These are phyloP conservation scores for Claviceps humidiphila DNA, from an alignment of 2,329 filamentous ascomycete species.

Conservation along the genomic window DNA sequence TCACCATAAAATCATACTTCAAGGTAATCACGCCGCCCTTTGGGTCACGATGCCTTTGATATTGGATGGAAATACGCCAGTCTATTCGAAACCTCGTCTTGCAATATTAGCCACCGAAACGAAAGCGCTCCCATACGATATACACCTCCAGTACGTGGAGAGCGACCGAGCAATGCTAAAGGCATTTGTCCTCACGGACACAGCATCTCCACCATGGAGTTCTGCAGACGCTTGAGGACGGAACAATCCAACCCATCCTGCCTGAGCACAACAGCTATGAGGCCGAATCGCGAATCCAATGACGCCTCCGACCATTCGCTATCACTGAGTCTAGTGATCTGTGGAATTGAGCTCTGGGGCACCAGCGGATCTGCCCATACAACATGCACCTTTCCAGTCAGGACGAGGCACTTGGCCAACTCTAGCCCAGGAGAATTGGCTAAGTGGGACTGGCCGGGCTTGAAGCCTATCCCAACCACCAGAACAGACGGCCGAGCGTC, in stretches of 20 bases:
- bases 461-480: slow-evolving; percentile 37
- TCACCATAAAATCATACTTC: too few species aligned
- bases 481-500: slow-evolving; percentile 20
- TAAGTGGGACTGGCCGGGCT: slow-evolving; percentile 32
- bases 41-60: too few species aligned
- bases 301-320: slow-evolving; percentile 23
- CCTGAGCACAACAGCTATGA: slow-evolving; percentile 29
- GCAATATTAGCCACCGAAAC: too few species aligned
- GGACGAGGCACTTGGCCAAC: slow-evolving; percentile 23
- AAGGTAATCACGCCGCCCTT: too few species aligned
- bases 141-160: neutral
- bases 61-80: too few species aligned
- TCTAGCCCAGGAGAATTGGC: slow-evolving; percentile 34
- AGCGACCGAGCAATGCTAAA: neutral
- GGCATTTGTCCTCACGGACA: slow-evolving; percentile 12
- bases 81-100: too few species aligned
- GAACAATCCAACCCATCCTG: slow-evolving; percentile 29
- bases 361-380: slow-evolving; percentile 31
- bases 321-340: slow-evolving; percentile 24
- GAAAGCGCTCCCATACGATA: neutral
- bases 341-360: slow-evolving; percentile 25
- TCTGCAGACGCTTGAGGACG: slow-evolving; percentile 21
- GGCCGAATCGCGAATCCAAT: slow-evolving; percentile 25
- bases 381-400: slow-evolving; percentile 26
- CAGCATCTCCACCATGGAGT: slow-evolving; percentile 26